These are phyloP conservation scores for Talaromyces sp. DNA, from an alignment of 2,329 filamentous ascomycete genomes.

Conservation along the genomic window DNA sequence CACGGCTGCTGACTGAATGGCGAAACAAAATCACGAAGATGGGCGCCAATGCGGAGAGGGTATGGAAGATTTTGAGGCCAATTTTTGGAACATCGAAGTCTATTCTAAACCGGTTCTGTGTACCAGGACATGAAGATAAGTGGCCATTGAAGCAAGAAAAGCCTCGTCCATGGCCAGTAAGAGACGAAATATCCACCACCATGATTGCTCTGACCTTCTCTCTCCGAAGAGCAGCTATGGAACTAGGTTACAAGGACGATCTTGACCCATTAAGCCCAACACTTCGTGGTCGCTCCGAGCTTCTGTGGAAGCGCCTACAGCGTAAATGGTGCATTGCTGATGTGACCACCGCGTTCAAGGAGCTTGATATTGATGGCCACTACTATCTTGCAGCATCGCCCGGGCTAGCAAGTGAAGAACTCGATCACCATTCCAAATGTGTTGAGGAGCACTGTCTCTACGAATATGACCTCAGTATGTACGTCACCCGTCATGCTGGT, in stretches of 20 bases:
- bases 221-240: conserved; percentile 11
- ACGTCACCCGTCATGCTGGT: conserved; percentile 10
- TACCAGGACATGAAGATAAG: neutral
- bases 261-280: neutral
- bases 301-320: conserved; percentile 10
- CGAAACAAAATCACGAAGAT: neutral
- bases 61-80: neutral
- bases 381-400: conserved; percentile 16
- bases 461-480: conserved; percentile 13
- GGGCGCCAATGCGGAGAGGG: neutral
- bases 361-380: conserved; percentile 17
- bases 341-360: conserved; percentile 13
- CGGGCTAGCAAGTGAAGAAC: conserved; percentile 4
- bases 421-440: conserved; percentile 16
- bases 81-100: conserved; percentile 10
- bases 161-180: conserved; percentile 15
- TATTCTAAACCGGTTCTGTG: conserved; percentile 15
- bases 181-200: conserved; percentile 16
- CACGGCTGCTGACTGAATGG: neutral
- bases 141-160: conserved; percentile 5
- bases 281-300: conserved; percentile 12
- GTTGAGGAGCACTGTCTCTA: conserved; percentile 12
- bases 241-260: neutral
- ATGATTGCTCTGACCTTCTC: conserved; percentile 14
- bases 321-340: conserved; percentile 16